phyloP scores from a whole-genome alignment of 2,329 filamentous ascomycete species.

The Fusarium austroafricanum region DNA sequence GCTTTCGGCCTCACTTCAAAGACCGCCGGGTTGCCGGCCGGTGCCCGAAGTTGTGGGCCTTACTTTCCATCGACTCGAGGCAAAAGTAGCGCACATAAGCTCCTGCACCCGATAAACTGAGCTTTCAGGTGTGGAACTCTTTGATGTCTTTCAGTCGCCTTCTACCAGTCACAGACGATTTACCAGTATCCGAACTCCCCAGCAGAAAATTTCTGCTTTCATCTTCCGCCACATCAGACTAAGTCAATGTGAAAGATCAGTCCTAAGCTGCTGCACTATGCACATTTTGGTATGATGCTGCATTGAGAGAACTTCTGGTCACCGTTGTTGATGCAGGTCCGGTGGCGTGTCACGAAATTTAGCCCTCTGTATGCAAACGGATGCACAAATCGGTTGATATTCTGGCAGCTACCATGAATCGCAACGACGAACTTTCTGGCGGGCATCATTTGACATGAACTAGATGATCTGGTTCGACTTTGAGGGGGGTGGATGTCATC shows the following conservation, averaged over 20 bases:
- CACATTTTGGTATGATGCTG: slow-evolving; percentile 4
- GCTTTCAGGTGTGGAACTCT: slow-evolving; percentile 31
- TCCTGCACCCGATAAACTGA: slow-evolving; percentile 14
- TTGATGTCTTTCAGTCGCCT: neutral
- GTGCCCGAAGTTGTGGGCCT: slow-evolving; percentile 15
- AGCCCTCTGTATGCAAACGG: neutral
- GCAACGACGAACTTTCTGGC: slow-evolving; percentile 6
- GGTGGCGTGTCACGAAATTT: slow-evolving; percentile 1
- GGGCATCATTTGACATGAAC: slow-evolving; percentile 8
- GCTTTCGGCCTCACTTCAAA: slow-evolving; percentile 13
- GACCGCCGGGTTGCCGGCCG: slow-evolving; percentile 14
- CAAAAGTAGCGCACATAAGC: slow-evolving; percentile 20
- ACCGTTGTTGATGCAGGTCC: neutral
- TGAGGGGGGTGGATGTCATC: neutral
- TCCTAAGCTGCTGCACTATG: neutral
- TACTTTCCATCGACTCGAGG: slow-evolving; percentile 6
- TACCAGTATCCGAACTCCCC: neutral
- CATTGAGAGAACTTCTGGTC: neutral
- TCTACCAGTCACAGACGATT: slow-evolving; percentile 19
- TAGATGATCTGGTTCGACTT: slow-evolving; percentile 5
- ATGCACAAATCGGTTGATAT: neutral
- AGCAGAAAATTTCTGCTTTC: slow-evolving; percentile 11
- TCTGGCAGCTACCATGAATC: slow-evolving; percentile 17
- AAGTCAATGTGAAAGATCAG: neutral
- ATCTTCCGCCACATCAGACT: slow-evolving; percentile 6